Evolutionary conservation across 2,329 filamentous ascomycete species (phyloP).

Genomic region (Diaporthe amygdali): DNA sequence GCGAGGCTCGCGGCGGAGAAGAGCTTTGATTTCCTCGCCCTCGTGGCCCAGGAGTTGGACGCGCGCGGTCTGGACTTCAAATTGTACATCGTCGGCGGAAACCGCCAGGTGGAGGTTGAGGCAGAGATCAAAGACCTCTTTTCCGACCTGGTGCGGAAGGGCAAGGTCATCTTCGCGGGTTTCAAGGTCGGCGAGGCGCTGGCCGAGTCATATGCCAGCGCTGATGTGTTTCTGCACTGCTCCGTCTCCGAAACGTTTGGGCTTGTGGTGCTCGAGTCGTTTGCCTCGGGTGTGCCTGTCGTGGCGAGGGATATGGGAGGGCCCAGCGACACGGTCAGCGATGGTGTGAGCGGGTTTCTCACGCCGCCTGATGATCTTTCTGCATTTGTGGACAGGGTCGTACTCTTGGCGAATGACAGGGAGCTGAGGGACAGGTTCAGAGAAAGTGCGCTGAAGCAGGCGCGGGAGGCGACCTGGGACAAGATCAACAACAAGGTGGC

Average conservation of each 20-base stretch:
- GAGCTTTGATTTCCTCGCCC: slow-evolving; percentile 70
- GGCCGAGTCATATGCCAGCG: slow-evolving; percentile 70
- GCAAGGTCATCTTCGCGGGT: slow-evolving; percentile 69
- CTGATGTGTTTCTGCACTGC: slow-evolving; percentile 74
- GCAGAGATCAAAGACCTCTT: slow-evolving; percentile 67
- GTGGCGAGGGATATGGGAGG: slow-evolving; percentile 73
- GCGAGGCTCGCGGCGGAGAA: slow-evolving; percentile 73
- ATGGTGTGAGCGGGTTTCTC: slow-evolving; percentile 66
- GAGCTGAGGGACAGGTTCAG: slow-evolving; percentile 51
- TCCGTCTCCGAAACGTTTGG: slow-evolving; percentile 76
- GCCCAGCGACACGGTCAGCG: slow-evolving; percentile 68
- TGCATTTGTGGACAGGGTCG: slow-evolving; percentile 59
- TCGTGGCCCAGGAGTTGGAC: slow-evolving; percentile 59
- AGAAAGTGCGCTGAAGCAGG: slow-evolving; percentile 55
- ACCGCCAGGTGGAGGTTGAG: slow-evolving; percentile 67
- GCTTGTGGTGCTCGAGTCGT: slow-evolving; percentile 72
- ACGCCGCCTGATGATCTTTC: slow-evolving; percentile 64
- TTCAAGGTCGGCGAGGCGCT: slow-evolving; percentile 66
- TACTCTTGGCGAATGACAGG: slow-evolving; percentile 52
- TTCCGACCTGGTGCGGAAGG: slow-evolving; percentile 47
- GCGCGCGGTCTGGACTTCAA: slow-evolving; percentile 63
- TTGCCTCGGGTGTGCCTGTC: slow-evolving; percentile 74
- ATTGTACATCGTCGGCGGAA: slow-evolving; percentile 71
- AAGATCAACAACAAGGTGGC: slow-evolving; percentile 74
- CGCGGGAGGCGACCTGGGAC: slow-evolving; percentile 71